Conservation (phyloP, 225 moss, liverwort and hornwort species). For the Rhytidiadelphus loreus region DNA sequence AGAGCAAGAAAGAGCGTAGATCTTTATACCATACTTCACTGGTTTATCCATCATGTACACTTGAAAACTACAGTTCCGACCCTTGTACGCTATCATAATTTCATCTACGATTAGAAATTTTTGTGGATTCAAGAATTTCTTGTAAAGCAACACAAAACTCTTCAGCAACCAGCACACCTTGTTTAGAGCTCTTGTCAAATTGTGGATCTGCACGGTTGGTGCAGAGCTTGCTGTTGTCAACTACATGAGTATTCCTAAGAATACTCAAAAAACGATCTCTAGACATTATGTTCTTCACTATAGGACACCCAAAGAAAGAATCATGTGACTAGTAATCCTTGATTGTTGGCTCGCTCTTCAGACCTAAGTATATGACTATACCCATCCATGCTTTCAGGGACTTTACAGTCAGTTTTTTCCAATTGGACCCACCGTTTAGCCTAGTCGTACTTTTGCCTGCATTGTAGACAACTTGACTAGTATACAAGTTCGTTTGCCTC, state of each 20-base stretch:
- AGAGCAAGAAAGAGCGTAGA: neutral
- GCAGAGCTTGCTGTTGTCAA: neutral
- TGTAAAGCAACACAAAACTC: rapidly evolving
- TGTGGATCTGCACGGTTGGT: rapidly evolving
- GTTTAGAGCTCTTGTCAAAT: neutral
- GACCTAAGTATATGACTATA: neutral
- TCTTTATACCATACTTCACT: neutral
- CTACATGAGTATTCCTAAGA: rapidly evolving
- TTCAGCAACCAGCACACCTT: rapidly evolving
- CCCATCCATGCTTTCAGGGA: neutral
- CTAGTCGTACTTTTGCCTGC: rapidly evolving
- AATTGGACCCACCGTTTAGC: neutral
- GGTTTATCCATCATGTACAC: neutral
- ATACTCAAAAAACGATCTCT: neutral
- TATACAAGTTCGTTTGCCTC: rapidly evolving
- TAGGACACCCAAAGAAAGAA: too few species aligned
- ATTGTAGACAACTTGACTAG: rapidly evolving
- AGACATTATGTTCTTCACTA: too few species aligned
- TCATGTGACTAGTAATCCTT: too few species aligned
- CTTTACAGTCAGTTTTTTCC: neutral
- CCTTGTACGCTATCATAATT: neutral
- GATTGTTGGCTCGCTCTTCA: too few species aligned
- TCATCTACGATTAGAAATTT: neutral
- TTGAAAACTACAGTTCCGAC: neutral
- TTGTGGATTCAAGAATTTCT: neutral